phyloP scores from a whole-genome alignment of 2,329 filamentous ascomycete genomes.

The Diaporthe sp. region DNA sequence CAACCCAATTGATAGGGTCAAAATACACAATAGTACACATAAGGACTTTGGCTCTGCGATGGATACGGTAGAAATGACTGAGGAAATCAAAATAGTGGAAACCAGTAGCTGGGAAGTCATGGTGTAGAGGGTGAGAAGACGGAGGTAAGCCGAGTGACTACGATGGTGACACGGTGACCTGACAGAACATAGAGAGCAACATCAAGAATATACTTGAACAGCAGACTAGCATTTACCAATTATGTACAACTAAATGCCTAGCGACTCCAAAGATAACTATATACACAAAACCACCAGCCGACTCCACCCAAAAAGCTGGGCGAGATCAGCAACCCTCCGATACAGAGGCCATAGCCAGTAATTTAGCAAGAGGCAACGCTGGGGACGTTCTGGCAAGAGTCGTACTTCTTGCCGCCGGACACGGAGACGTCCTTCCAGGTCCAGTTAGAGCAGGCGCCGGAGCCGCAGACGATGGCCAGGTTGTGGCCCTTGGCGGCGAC shows the following conservation, averaged over 20 bases:
- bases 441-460: conserved; percentile 37
- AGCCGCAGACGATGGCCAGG: conserved; percentile 39
- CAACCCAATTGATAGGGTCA: no score
- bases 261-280: conserved; percentile 24
- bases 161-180: not conserved
- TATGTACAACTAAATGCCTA: conserved; percentile 22
- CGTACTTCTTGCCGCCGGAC: conserved; percentile 29
- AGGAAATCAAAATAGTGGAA: not conserved
- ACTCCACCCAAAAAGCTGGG: not conserved
- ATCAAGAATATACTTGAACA: not conserved
- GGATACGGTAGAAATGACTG: not conserved
- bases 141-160: not conserved
- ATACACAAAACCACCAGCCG: conserved; percentile 17
- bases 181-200: not conserved
- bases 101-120: not conserved
- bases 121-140: fast-evolving
- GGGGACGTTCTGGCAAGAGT: conserved; percentile 37
- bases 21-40: no score
- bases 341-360: not conserved
- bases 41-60: not conserved
- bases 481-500: conserved; percentile 29
- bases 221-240: conserved; percentile 14
- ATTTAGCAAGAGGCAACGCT: conserved; percentile 22
- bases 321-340: not conserved
- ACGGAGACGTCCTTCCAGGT: conserved; percentile 35